Percentiles rank a stretch among this genome's conserved stretches.
Conservation (phyloP, 441 rosid genomes). For the Brassica balearica region DNA sequence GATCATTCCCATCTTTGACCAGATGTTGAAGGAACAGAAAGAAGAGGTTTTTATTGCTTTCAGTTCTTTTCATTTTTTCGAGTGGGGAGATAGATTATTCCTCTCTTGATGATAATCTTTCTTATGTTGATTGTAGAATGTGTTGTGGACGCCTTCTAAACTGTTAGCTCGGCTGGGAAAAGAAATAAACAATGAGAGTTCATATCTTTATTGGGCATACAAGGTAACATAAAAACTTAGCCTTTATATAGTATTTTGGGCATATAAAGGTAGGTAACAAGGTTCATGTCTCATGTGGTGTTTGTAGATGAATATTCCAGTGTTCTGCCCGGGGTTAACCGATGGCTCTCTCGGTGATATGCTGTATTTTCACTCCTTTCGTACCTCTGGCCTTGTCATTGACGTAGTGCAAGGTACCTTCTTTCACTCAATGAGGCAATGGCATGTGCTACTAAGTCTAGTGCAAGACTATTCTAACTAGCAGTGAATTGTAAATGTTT, state of each 20-base stretch:
- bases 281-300: slow-evolving; percentile 8
- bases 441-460: not conserved
- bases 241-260: not conserved
- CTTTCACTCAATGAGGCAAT: slow-evolving; percentile 1
- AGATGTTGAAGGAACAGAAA: slow-evolving; percentile 86
- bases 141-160: slow-evolving; percentile 90
- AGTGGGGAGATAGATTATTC: not conserved
- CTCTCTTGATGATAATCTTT: slow-evolving; percentile 9
- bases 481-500: not conserved
- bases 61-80: too few species aligned
- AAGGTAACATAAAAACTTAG: slow-evolving; percentile 53
- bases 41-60: slow-evolving; percentile 55
- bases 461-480: slow-evolving; percentile 4
- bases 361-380: slow-evolving; percentile 87
- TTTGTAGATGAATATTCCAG: slow-evolving; percentile 86
- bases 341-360: slow-evolving; percentile 98
- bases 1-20: slow-evolving; percentile 88
- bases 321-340: slow-evolving; percentile 88
- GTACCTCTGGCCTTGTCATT: slow-evolving; percentile 61
- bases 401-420: slow-evolving; percentile 77
- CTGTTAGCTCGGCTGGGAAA: slow-evolving; percentile 78
- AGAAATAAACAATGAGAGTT: slow-evolving; percentile 82
- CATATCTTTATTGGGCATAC: slow-evolving; percentile 94
- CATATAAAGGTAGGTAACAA: not conserved
- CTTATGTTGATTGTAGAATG: slow-evolving; percentile 49